phyloP scores from a whole-genome alignment of 495 filamentous ascomycete genomes.

The Podospora comata region DNA sequence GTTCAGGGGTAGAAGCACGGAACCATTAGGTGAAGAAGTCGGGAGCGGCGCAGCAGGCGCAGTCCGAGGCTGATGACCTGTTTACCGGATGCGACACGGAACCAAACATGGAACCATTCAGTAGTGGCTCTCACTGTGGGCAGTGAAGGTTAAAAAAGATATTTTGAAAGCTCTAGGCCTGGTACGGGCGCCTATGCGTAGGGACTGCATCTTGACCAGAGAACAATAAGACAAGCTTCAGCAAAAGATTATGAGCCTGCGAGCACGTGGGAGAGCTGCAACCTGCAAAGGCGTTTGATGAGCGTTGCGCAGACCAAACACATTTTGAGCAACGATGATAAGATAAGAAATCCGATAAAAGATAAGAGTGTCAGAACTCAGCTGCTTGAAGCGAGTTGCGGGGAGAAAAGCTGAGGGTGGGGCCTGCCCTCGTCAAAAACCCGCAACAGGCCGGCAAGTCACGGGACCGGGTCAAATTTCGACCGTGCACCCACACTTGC shows the following conservation, averaged over 20 bases:
- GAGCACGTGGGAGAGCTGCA: no score
- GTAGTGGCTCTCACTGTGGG: neutral
- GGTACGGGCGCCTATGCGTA: no score
- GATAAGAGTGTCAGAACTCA: neutral
- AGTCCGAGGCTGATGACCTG: neutral
- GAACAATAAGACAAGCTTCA: no score
- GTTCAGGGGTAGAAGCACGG: neutral
- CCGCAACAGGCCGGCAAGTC: constrained; percentile 9
- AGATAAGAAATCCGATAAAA: neutral
- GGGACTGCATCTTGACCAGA: no score
- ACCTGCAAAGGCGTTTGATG: no score
- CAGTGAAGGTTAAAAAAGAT: neutral
- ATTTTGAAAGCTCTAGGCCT: neutral
- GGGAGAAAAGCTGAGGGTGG: constrained; percentile 2
- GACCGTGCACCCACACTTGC: constrained; percentile 29
- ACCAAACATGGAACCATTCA: neutral
- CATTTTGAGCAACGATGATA: neutral
- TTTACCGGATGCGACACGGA: neutral
- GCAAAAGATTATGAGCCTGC: no score
- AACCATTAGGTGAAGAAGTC: neutral
- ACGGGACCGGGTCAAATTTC: constrained; percentile 30
- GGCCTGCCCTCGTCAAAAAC: constrained; percentile 15
- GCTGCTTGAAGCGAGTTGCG: neutral
- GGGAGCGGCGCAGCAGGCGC: neutral
- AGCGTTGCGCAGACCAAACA: no score